These are phyloP conservation scores for Linnemannia schmuckeri DNA, from an alignment of 192 early-diverging fungal genomes.

Conservation along the genomic window DNA sequence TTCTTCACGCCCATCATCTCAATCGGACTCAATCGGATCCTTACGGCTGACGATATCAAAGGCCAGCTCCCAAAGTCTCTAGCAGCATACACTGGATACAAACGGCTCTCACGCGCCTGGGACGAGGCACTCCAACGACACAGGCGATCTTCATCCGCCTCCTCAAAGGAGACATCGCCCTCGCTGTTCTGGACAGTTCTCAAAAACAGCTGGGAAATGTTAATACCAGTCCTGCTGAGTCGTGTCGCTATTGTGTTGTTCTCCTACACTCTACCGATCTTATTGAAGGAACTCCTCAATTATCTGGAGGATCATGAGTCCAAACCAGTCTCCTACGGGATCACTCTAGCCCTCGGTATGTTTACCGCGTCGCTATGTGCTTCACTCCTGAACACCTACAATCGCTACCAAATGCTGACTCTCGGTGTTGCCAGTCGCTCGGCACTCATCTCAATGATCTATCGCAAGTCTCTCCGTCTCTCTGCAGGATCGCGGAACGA, in stretches of 20 bases:
- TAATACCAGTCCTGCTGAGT: conserved; percentile 26
- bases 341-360: conserved; percentile 58
- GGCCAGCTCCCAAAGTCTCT: conserved; percentile 11
- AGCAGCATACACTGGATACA: not conserved
- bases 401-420: conserved; percentile 62
- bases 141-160: not conserved
- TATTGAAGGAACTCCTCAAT: conserved; percentile 17
- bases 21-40: conserved; percentile 15
- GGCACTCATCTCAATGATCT: conserved; percentile 66
- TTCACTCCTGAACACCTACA: conserved; percentile 56
- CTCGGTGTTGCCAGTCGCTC: conserved; percentile 61
- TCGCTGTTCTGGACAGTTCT: conserved; percentile 28
- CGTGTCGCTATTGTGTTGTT: conserved; percentile 30
- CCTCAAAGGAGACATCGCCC: not conserved
- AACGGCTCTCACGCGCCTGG: conserved; percentile 4
- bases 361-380: conserved; percentile 57
- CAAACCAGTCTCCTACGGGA: conserved; percentile 62
- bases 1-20: conserved; percentile 27
- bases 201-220: not conserved
- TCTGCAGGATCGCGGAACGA: conserved; percentile 53
- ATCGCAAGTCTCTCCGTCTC: conserved; percentile 70
- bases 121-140: not conserved
- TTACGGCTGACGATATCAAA: conserved; percentile 22
- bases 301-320: conserved; percentile 30
- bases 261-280: conserved; percentile 18